A percentile compares a stretch with the other conserved stretches of the same genome.
Evolutionary conservation across 1,284 basidiomycete genomes (phyloP).

Genomic region (Leccinum pallidistipes): DNA sequence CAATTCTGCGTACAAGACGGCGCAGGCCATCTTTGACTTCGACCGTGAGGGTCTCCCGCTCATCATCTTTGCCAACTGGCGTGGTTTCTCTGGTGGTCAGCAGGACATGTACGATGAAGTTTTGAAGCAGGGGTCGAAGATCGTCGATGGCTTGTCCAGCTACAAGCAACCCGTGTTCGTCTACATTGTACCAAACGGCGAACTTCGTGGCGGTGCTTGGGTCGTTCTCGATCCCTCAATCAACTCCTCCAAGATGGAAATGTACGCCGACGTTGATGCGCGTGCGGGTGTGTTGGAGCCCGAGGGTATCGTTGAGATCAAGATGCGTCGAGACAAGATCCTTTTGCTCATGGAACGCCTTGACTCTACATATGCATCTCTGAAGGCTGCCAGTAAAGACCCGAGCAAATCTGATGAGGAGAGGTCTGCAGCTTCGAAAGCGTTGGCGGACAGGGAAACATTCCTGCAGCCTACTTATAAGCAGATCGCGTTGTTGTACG

Average conservation of each 20-base stretch:
- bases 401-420: slow-evolving; percentile 70
- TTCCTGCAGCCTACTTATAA: slow-evolving; percentile 89
- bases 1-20: slow-evolving; percentile 99
- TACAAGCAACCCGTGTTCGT: slow-evolving; percentile 99
- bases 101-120: slow-evolving; percentile 98
- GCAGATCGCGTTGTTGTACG: slow-evolving; percentile 92
- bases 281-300: slow-evolving; percentile 98
- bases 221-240: slow-evolving; percentile 98
- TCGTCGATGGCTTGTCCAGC: slow-evolving; percentile 95
- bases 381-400: slow-evolving; percentile 84
- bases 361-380: slow-evolving; percentile 79
- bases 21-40: slow-evolving; percentile 98
- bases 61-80: slow-evolving; percentile 99
- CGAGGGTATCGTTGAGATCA: slow-evolving; percentile 95
- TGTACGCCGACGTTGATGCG: slow-evolving; percentile 96
- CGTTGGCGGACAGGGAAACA: slow-evolving; percentile 79
- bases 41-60: slow-evolving; percentile 95
- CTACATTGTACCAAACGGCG: slow-evolving; percentile 98
- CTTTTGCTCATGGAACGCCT: slow-evolving; percentile 92
- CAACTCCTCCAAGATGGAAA: slow-evolving; percentile 97
- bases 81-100: slow-evolving; percentile 99
- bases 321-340: slow-evolving; percentile 91
- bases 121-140: slow-evolving; percentile 93
- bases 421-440: slow-evolving; percentile 65
- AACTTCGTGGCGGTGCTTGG: slow-evolving; percentile 99